These are phyloP conservation scores for Suillus variegatus DNA, from an alignment of 768 basidiomycete species.

Conservation along the genomic window DNA sequence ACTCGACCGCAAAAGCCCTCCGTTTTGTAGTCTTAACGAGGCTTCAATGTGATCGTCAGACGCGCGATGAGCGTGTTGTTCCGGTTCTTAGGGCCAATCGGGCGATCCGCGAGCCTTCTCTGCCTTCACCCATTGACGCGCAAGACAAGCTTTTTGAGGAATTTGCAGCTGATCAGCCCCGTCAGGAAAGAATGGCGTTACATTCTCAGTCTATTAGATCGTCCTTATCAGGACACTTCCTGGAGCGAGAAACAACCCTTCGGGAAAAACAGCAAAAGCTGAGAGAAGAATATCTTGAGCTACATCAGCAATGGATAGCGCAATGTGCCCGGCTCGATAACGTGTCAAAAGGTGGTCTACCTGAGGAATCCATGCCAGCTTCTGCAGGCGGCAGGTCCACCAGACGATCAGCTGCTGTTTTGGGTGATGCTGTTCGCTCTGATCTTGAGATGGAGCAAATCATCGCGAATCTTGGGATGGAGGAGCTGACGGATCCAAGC, in stretches of 20 bases:
- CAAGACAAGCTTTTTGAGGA: constrained; percentile 51
- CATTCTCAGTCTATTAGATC: constrained; percentile 44
- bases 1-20: constrained; percentile 59
- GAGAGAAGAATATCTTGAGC: constrained; percentile 62
- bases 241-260: constrained; percentile 49
- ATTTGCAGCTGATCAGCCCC: constrained; percentile 39
- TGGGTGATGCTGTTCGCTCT: constrained; percentile 89
- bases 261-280: constrained; percentile 57
- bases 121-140: constrained; percentile 33
- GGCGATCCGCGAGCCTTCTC: constrained; percentile 38
- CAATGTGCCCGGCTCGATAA: constrained; percentile 74
- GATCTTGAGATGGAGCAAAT: constrained; percentile 98
- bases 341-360: constrained; percentile 29
- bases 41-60: constrained; percentile 58
- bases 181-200: constrained; percentile 34
- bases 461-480: constrained; percentile 89
- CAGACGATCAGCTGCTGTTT: constrained; percentile 64
- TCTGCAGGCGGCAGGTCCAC: constrained; percentile 58
- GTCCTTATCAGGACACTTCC: constrained; percentile 56
- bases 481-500: constrained; percentile 91
- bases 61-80: constrained; percentile 60
- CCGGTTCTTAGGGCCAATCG: constrained; percentile 66
- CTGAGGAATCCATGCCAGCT: constrained; percentile 40
- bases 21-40: constrained; percentile 64
- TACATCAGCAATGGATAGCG: constrained; percentile 72